These are phyloP conservation scores for Macaranga tanarius DNA, from an alignment of 441 rosid genomes.

Conservation along the genomic window DNA sequence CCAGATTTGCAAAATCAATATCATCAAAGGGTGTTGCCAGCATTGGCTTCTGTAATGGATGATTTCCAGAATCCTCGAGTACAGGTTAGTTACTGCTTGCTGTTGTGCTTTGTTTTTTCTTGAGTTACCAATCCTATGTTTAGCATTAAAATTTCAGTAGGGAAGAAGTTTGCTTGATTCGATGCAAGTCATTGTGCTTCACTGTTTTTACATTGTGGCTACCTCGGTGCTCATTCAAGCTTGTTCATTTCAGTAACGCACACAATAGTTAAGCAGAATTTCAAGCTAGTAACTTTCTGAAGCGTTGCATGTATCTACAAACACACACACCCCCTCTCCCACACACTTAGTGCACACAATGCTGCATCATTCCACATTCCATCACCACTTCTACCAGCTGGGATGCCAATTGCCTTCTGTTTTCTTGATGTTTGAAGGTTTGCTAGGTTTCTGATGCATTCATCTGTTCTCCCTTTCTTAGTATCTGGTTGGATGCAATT, in stretches of 20 bases:
- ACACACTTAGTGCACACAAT: too few species aligned
- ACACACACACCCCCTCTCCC: not conserved
- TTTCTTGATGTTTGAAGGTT: not conserved
- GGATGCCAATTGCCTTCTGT: not conserved
- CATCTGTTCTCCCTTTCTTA: not conserved
- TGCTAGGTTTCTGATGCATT: not conserved
- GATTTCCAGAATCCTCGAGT: slow-evolving; percentile 91
- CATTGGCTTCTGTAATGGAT: slow-evolving; percentile 84
- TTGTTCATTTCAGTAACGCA: not conserved
- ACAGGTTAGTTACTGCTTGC: slow-evolving; percentile 50
- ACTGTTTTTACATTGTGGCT: not conserved
- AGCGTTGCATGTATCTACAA: not conserved
- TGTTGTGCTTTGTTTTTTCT: not conserved
- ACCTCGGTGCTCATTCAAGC: not conserved
- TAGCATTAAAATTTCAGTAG: not conserved
- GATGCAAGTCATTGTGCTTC: slow-evolving; percentile 10
- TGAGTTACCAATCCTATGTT: slow-evolving; percentile 14
- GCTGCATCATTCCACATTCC: not conserved
- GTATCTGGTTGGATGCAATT: not conserved
- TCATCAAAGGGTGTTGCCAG: slow-evolving; percentile 77
- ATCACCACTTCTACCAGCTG: not conserved
- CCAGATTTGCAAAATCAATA: slow-evolving; percentile 94
- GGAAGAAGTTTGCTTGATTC: slow-evolving; percentile 9
- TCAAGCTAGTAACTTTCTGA: not conserved
- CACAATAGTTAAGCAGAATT: not conserved